Conservation (phyloP, 2,329 filamentous ascomycete species). For the Colletotrichum lini region DNA sequence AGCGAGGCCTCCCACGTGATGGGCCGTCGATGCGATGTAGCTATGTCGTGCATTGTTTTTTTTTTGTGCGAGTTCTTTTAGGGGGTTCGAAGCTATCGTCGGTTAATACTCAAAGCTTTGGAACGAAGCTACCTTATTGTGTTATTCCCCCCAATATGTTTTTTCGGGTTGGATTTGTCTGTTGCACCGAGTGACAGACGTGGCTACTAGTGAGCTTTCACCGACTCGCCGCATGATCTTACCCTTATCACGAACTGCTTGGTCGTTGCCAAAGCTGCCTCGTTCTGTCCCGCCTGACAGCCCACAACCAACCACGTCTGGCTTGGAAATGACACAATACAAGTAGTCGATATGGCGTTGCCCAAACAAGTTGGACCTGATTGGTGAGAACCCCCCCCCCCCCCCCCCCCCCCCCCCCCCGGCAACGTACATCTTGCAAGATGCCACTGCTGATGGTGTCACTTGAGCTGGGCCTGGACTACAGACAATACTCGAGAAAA, state of each 20-base stretch:
- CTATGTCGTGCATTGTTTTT: slow-evolving; percentile 36
- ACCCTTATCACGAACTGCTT: neutral
- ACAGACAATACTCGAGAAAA: neutral
- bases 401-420: too few relatives aligned
- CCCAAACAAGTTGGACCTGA: neutral
- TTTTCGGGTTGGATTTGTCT: neutral
- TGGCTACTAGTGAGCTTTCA: too few relatives aligned
- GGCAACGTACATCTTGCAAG: neutral
- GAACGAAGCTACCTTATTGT: neutral
- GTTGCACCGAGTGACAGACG: neutral
- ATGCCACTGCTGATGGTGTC: neutral
- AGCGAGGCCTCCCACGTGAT: slow-evolving; percentile 37
- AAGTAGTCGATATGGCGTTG: too few relatives aligned
- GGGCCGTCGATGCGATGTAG: slow-evolving; percentile 27
- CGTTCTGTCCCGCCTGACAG: neutral
- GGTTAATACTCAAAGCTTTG: neutral
- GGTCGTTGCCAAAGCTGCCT: neutral
- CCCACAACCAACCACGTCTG: too few relatives aligned
- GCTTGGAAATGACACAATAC: neutral
- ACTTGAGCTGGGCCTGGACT: too few relatives aligned
- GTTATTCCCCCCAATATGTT: too few relatives aligned
- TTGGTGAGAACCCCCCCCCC: neutral
- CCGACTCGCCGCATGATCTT: too few relatives aligned
- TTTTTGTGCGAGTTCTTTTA: slow-evolving; percentile 1
- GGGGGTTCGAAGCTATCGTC: too few relatives aligned